A percentile compares a stretch with the other conserved stretches of the same genome.
phyloP scores from a whole-genome alignment of 1,284 basidiomycete genomes.

The Moesziomyces antarcticus region DNA sequence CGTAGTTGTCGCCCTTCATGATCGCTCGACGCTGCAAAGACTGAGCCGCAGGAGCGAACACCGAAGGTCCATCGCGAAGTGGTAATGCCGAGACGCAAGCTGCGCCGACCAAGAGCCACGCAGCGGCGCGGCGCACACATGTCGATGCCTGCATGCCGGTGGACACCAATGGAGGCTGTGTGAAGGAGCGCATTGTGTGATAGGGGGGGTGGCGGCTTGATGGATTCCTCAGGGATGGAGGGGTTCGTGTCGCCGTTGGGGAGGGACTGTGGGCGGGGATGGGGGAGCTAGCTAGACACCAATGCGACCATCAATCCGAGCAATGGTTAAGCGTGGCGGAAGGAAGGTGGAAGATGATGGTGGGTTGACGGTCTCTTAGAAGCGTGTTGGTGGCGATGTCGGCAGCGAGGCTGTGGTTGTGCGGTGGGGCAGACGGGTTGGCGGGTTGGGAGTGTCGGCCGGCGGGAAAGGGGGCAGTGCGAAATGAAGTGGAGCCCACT shows the following conservation, averaged over 20 bases:
- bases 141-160: conserved; percentile 2
- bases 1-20: conserved; percentile 51
- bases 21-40: conserved; percentile 42
- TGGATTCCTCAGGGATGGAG: not conserved
- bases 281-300: not conserved
- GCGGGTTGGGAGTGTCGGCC: not conserved
- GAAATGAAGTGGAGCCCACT: not conserved
- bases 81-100: conserved; percentile 21
- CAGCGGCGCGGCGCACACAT: conserved; percentile 7
- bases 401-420: too few species aligned
- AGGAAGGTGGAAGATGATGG: not conserved
- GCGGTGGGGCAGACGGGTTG: too few species aligned
- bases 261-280: too few species aligned
- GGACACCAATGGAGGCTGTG: not conserved
- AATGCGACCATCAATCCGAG: not conserved
- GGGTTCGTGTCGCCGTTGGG: not conserved
- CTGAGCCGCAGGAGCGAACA: conserved; percentile 19
- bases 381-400: not conserved
- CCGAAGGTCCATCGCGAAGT: conserved; percentile 22
- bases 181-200: not conserved
- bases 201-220: not conserved
- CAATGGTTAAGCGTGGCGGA: not conserved
- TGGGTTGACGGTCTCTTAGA: not conserved
- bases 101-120: conserved; percentile 18
- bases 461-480: not conserved